A percentile compares a stretch with the other conserved stretches of the same genome.
These are phyloP conservation scores for Fulvia fulva DNA, from an alignment of 2,329 filamentous ascomycete species.

Conservation along the genomic window DNA sequence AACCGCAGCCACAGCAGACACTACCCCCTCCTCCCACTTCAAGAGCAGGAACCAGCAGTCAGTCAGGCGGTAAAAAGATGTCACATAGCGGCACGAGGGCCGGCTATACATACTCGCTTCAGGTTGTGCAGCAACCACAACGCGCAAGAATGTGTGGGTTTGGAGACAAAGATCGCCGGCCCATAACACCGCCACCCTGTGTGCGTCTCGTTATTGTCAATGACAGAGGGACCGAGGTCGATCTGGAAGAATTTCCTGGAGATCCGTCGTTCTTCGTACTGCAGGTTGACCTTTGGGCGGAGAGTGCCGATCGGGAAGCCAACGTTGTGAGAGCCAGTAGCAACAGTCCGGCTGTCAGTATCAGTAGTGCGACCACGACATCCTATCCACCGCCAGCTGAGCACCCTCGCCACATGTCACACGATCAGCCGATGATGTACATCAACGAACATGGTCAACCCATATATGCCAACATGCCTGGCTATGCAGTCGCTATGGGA, in stretches of 20 bases:
- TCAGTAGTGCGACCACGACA: conserved; percentile 73
- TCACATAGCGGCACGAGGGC: conserved; percentile 11
- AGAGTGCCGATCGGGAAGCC: conserved; percentile 58
- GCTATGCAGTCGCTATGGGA: conserved; percentile 14
- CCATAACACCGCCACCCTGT: conserved; percentile 93
- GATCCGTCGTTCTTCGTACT: conserved; percentile 50
- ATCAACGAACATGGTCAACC: conserved; percentile 17
- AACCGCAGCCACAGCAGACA: conserved; percentile 7
- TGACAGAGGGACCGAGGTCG: conserved; percentile 70
- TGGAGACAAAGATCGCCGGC: conserved; percentile 95
- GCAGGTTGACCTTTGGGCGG: conserved; percentile 66
- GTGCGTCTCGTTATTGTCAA: conserved; percentile 79
- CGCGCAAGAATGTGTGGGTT: conserved; percentile 98
- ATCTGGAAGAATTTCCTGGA: conserved; percentile 68
- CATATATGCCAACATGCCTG: conserved; percentile 22
- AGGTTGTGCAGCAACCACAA: conserved; percentile 82
- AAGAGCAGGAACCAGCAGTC: conserved; percentile 2
- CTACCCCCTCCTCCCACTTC: conserved; percentile 4
- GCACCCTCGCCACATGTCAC: conserved; percentile 15
- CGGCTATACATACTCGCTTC: conserved; percentile 27
- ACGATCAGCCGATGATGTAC: conserved; percentile 16
- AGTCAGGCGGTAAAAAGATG: conserved; percentile 19
- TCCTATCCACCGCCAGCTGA: conserved; percentile 62
- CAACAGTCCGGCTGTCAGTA: conserved; percentile 63
- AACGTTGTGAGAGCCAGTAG: conserved; percentile 65